Evolutionary conservation across 2,329 filamentous ascomycete species (phyloP).

Genomic region (Hymenoscyphus occultus): DNA sequence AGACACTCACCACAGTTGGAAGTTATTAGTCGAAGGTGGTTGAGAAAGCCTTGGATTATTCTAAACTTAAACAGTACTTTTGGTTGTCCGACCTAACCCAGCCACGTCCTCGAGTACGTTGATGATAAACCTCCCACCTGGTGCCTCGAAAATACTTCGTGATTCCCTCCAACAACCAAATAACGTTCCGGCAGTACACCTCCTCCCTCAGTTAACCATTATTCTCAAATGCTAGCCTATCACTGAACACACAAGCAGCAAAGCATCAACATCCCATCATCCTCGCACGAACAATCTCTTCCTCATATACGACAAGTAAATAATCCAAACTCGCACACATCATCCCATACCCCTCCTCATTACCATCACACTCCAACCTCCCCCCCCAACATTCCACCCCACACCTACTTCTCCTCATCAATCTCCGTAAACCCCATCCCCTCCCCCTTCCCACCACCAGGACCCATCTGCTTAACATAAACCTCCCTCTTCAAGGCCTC

Average conservation of each 20-base stretch:
- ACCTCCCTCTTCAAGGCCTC: conserved; percentile 33
- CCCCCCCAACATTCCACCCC: neutral
- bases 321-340: neutral
- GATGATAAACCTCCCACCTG: too few relatives aligned
- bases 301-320: neutral
- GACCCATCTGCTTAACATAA: conserved; percentile 13
- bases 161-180: neutral
- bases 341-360: neutral
- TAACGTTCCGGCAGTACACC: neutral
- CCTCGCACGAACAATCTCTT: neutral
- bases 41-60: too few relatives aligned
- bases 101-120: neutral
- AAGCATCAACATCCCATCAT: neutral
- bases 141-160: too few relatives aligned
- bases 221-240: neutral
- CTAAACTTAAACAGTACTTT: too few relatives aligned
- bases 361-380: neutral
- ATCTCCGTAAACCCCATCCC: conserved; percentile 24
- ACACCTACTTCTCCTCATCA: neutral
- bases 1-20: too few relatives aligned
- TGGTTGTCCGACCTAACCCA: neutral
- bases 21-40: too few relatives aligned
- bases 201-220: neutral
- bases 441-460: conserved; percentile 8
- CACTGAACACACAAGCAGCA: neutral